Evolutionary conservation across 768 basidiomycete species (phyloP).

Genomic region (Suillus subaureus): DNA sequence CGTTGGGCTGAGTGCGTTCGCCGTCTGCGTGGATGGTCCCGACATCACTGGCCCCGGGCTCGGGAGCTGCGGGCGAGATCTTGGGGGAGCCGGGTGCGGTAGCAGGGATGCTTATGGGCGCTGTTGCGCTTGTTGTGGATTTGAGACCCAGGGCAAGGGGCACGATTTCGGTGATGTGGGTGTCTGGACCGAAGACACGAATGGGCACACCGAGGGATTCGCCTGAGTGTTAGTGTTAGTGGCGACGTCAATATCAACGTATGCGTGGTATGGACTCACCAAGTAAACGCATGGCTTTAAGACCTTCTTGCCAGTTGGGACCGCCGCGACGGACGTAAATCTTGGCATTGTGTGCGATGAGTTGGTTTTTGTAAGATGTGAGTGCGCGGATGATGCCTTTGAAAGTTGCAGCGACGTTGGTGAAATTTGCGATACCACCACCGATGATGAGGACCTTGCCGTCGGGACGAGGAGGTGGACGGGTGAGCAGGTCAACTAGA

Average conservation of each 20-base stretch:
- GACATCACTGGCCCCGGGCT: constrained; percentile 48
- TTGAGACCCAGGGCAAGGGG: constrained; percentile 91
- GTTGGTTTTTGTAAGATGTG: constrained; percentile 86
- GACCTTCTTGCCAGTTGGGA: constrained; percentile 98
- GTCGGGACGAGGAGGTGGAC: constrained; percentile 75
- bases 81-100: constrained; percentile 51
- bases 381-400: constrained; percentile 99
- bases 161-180: constrained; percentile 98
- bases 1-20: constrained; percentile 46
- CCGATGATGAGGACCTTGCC: constrained; percentile 99
- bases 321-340: constrained; percentile 28
- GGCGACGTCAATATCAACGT: no score
- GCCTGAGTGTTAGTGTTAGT: constrained; percentile 28
- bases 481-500: constrained; percentile 90
- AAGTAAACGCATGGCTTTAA: constrained; percentile 97
- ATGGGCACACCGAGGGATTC: constrained; percentile 98
- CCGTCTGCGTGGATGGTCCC: constrained; percentile 75
- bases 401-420: constrained; percentile 98
- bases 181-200: constrained; percentile 96
- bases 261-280: constrained; percentile 31
- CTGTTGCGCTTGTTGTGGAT: constrained; percentile 30
- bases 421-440: constrained; percentile 99
- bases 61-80: constrained; percentile 26
- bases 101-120: constrained; percentile 40
- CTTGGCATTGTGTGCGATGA: constrained; percentile 72